These are phyloP conservation scores for Pyracantha coccinea DNA, from an alignment of 331 rosid genomes.

Conservation along the genomic window DNA sequence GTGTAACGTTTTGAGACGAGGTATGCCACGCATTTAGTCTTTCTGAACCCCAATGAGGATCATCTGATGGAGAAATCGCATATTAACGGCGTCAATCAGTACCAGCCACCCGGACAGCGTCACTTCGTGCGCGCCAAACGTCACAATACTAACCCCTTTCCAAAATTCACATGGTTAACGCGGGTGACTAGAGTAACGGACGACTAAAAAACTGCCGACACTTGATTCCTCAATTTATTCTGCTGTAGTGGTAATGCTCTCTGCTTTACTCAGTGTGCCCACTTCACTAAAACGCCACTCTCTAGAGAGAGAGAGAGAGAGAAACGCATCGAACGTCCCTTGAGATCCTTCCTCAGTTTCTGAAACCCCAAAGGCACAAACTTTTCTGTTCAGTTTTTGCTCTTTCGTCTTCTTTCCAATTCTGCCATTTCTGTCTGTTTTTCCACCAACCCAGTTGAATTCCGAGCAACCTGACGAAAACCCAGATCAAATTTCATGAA, in stretches of 20 bases:
- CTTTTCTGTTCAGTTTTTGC: neutral
- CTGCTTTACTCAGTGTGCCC: neutral
- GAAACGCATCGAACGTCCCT: neutral
- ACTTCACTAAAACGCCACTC: neutral
- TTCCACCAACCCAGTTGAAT: neutral
- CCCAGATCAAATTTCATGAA: neutral
- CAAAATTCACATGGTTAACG: neutral
- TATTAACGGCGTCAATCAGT: neutral
- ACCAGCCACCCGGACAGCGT: neutral
- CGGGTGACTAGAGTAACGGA: neutral
- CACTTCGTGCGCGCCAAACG: neutral
- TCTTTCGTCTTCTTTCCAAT: neutral
- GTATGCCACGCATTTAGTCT: too few species aligned
- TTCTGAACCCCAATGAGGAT: too few species aligned
- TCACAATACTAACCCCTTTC: neutral
- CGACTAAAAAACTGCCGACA: slow-evolving; percentile 15
- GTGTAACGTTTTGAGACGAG: too few species aligned
- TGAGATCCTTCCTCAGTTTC: neutral
- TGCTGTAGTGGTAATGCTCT: neutral
- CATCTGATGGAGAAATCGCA: too few species aligned
- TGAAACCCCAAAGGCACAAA: neutral
- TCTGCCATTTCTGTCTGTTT: neutral
- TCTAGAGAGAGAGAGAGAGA: neutral
- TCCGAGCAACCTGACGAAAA: neutral
- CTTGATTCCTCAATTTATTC: neutral